Base-by-base conservation (phyloP, 495 filamentous ascomycete species). In the Penicillium fimorum region DNA sequence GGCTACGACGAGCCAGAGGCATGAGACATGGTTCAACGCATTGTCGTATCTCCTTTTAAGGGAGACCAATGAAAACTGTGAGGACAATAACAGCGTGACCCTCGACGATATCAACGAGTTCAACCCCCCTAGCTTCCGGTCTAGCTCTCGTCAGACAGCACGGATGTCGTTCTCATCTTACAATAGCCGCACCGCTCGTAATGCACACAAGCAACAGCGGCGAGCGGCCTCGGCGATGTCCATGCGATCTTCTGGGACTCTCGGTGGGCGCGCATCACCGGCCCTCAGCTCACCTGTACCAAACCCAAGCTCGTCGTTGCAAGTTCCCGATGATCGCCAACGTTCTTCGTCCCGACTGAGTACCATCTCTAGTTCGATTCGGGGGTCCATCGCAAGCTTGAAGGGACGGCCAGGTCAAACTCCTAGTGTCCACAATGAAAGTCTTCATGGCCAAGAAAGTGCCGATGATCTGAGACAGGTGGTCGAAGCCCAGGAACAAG, bases 11-110 rank as follows among this genome's bases (percentile, higher is more conserved):
- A 87, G 90, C 17, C 91, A 96, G 64, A 81, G 94, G 50, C 94
- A 98, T 60, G 94, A 97, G 70, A 97, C 92, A 5, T 98, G 94
- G 94, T 97, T 94, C 81, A 97, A 97, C 67, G 92, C 94, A 6
- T 80, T 98, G 37, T 95, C 91, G 3, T 98, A 98, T 66, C 83
- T 98, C 12, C 81, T 97, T 29, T 74, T 96, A 20, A 85, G 91
- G 40, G 89, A 88, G 13, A 77, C 79, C 22, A 70, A 83, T 43
- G 82, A 87, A 32, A 75, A 75, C 30, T 76, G 75, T 41, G 78
- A 80, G 24, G 86, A 87, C 44, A 70, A 84, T 42, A 82, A 83
- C 56, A 81, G 82, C 55, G 81, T 81, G 57, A 88, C 86, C 1
- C 70, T 82, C 50, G 89, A 92, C 55, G 92, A 96, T 62, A 83